These are phyloP conservation scores for Pythium aphanidermatum DNA, from an alignment of 352 stramenopile species.

Conservation along the genomic window DNA sequence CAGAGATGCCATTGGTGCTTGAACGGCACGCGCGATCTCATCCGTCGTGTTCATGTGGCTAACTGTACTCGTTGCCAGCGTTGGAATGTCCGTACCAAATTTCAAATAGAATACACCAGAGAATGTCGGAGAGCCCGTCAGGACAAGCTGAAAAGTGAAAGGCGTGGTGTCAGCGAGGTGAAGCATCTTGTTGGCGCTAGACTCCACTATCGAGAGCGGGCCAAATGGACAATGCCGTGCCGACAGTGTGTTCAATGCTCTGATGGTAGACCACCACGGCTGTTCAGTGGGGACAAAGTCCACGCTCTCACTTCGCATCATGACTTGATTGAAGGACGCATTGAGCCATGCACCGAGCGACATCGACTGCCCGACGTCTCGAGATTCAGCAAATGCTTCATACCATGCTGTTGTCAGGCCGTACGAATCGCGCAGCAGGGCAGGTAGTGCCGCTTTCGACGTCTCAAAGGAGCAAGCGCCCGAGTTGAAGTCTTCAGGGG, in stretches of 20 bases:
- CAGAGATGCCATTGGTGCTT: no score
- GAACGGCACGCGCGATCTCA: no score
- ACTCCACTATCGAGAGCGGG: neutral
- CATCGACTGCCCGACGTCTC: neutral
- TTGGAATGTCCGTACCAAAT: neutral
- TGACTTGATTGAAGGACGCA: neutral
- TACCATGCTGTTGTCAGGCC: conserved; percentile 1
- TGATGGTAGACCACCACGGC: conserved; percentile 11
- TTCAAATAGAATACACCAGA: conserved; percentile 10
- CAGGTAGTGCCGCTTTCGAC: neutral
- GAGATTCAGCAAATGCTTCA: neutral
- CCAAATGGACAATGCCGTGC: conserved; percentile 18
- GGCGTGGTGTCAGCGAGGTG: conserved; percentile 5
- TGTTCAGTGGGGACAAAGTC: neutral
- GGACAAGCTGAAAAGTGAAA: neutral
- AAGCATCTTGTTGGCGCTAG: conserved; percentile 18
- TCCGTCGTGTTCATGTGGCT: no score
- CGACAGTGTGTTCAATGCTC: conserved; percentile 15
- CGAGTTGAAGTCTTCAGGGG: conserved; percentile 1
- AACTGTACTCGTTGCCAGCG: neutral
- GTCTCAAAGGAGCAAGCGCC: conserved; percentile 9
- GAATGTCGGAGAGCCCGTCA: conserved; percentile 3
- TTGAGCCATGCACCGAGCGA: neutral
- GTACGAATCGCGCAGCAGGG: neutral
- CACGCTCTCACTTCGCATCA: neutral